Percentiles rank a stretch among this genome's conserved stretches.
These are phyloP conservation scores for Neurospora sp. DNA, from an alignment of 495 filamentous ascomycete species.

Conservation along the genomic window DNA sequence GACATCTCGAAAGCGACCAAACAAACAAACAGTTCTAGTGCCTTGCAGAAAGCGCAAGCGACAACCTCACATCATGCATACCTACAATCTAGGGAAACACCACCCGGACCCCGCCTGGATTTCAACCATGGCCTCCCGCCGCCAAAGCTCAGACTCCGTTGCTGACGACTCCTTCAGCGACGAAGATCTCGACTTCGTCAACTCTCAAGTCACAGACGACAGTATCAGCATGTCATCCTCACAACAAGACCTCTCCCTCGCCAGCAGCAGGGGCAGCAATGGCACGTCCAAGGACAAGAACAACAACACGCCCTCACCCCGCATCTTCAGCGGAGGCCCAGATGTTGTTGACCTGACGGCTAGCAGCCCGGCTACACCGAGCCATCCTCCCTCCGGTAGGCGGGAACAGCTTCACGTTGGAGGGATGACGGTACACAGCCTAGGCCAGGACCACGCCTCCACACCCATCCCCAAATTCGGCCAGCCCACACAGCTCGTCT, in stretches of 20 bases:
- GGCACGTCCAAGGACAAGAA: constrained; percentile 12
- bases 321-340: background rate
- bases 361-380: constrained; percentile 10
- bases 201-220: constrained; percentile 13
- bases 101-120: background rate
- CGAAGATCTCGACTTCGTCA: constrained; percentile 26
- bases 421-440: constrained; percentile 6
- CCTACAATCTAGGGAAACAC: background rate
- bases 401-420: background rate
- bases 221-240: background rate
- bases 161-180: constrained; percentile 20
- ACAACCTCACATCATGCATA: background rate
- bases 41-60: background rate
- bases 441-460: constrained; percentile 9
- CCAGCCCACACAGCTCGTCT: constrained; percentile 17
- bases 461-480: constrained; percentile 23
- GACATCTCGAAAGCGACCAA: background rate
- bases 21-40: background rate
- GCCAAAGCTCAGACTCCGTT: background rate
- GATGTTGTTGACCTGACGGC: constrained; percentile 16
- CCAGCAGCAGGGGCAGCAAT: background rate
- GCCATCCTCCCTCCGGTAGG: background rate
- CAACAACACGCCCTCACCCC: constrained; percentile 8
- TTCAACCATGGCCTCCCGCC: background rate
- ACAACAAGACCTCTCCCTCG: background rate